Base-by-base conservation (phyloP, 2,329 filamentous ascomycete species). In the Allantophomopsis lycopodina region DNA sequence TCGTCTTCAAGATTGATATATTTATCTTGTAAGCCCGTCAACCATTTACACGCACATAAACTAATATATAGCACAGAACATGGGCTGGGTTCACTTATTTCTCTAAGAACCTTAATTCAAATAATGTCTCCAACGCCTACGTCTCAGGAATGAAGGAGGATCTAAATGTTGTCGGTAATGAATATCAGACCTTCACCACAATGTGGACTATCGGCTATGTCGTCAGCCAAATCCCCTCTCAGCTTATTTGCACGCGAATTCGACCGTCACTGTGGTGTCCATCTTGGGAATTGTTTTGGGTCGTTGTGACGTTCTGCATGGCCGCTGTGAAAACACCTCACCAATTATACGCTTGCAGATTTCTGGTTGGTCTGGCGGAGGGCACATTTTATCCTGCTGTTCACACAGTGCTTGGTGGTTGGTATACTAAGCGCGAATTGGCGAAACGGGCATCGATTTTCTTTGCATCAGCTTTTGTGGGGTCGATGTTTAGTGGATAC, bases 381-480 rank as follows among this genome's bases (percentile, higher is more conserved):
- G 51, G 52, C 7, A 55, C 53, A 14, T 50, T 58, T 37, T 57
- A 57, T 38, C 55, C 55, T 7, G 55, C 55, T 10, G 50, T 54
- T 40, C 53, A 57, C 41, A 56, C 53, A 18, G 38, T 58, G 11
- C 51, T 59, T 11, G 55, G 55, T 32, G 49, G 49, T 16, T 56
- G 54, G 52, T 56, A 56, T 49, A 73, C 64, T 0, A 64, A 66
- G 42, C 58, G 60, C 20, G 71, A 76, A 52, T 64, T 76, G 0
- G 72, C 69, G 3, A 76, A 75, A 52, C 63, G 73, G 10, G 68
- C 62, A 15, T 71, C 69, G 8, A 65, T 77, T 38, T 76, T 76
- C 52, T 73, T 69, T 1, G 64, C 68, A 2, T 69, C 66, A 2
- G 71, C 70, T 0, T 58, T 75, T 3, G 69, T 68, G 0, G 72